Percentiles rank a stretch among this genome's conserved stretches.
Evolutionary conservation across 192 early-diverging fungal species (phyloP).

Genomic region (Mortierella antarctica): DNA sequence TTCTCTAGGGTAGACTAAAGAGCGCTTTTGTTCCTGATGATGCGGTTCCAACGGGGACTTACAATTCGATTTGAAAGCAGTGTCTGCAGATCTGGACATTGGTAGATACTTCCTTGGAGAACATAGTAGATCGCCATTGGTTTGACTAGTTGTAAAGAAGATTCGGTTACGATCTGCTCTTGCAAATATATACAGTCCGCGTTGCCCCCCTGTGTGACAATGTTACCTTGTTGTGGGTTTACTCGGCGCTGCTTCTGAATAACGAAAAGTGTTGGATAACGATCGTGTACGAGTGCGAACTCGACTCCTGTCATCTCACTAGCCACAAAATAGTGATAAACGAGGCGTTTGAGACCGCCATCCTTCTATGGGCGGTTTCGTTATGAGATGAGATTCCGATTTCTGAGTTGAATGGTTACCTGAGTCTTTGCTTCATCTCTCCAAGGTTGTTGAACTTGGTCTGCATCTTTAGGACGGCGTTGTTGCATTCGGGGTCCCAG

Average conservation of each 20-base stretch:
- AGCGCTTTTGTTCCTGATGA: neutral
- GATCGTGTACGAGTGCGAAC: constrained; percentile 76
- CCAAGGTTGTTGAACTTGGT: constrained; percentile 82
- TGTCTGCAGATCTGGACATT: constrained; percentile 77
- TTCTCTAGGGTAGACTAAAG: no score
- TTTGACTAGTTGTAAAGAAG: constrained; percentile 39
- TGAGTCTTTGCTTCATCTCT: constrained; percentile 58
- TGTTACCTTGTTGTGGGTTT: constrained; percentile 65
- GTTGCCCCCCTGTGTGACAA: no score
- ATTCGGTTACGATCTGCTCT: no score
- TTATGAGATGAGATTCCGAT: neutral
- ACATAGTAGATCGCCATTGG: constrained; percentile 77
- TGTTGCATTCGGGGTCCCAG: constrained; percentile 85
- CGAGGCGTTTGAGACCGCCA: neutral
- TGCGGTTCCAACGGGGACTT: constrained; percentile 17
- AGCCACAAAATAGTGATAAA: neutral
- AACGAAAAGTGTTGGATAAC: constrained; percentile 73
- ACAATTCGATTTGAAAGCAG: constrained; percentile 76
- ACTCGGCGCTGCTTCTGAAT: constrained; percentile 76
- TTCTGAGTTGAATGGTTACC: constrained; percentile 17
- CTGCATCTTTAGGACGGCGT: constrained; percentile 83
- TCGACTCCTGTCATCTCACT: constrained; percentile 83
- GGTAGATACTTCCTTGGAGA: constrained; percentile 76
- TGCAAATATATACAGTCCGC: no score
- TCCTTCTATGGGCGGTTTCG: neutral